Evolutionary conservation across 1,139 yeast genomes (phyloP).

Genomic region (Spencermartinsiella ligniputridi): DNA sequence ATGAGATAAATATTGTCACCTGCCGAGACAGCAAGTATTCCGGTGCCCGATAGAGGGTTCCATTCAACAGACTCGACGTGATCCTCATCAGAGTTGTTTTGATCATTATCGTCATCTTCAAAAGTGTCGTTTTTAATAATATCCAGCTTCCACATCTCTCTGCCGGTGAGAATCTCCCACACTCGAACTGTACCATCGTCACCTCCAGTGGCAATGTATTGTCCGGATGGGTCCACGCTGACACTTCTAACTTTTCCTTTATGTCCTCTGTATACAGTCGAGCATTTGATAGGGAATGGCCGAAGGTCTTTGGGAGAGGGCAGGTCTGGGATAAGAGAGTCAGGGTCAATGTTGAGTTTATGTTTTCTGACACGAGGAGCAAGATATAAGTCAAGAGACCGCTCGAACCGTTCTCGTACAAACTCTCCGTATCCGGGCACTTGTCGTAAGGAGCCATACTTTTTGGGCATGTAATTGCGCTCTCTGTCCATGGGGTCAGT

Average conservation of each 20-base stretch:
- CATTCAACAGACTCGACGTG: constrained; percentile 80
- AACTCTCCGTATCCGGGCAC: constrained; percentile 91
- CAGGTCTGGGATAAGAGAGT: constrained; percentile 87
- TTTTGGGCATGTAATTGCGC: constrained; percentile 74
- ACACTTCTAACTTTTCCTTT: constrained; percentile 74
- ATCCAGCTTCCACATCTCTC: constrained; percentile 73
- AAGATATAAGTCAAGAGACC: constrained; percentile 86
- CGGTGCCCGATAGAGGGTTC: constrained; percentile 70
- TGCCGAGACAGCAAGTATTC: constrained; percentile 76
- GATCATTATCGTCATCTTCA: constrained; percentile 43
- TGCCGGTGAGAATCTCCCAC: constrained; percentile 95
- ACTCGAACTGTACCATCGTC: constrained; percentile 95
- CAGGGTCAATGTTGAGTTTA: constrained; percentile 92
- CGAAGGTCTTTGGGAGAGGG: constrained; percentile 96
- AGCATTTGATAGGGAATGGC: constrained; percentile 95
- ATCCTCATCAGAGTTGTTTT: constrained; percentile 43
- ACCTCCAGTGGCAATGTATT: constrained; percentile 96
- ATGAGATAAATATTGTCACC: constrained; percentile 75
- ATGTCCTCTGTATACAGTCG: constrained; percentile 83
- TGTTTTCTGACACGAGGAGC: constrained; percentile 96
- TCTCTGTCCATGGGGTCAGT: constrained; percentile 76
- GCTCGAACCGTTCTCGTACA: constrained; percentile 86
- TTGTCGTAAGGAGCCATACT: constrained; percentile 73
- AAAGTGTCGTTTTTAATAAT: constrained; percentile 38
- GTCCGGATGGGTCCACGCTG: constrained; percentile 82